Evolutionary conservation across 257 asterid species (phyloP).

Genomic region (Nicotiana noctiflora): DNA sequence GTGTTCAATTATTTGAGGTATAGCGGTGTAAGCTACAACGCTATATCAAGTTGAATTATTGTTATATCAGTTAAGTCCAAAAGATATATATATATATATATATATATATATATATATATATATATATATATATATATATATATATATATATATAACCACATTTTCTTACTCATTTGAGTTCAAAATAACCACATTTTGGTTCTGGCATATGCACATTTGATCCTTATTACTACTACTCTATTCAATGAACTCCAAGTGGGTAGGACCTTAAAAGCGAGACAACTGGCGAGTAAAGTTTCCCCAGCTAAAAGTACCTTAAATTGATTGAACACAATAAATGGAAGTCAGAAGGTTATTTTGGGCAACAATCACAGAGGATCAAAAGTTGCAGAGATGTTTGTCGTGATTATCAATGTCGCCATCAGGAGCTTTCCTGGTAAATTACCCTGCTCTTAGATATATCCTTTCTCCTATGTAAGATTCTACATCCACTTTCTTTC

Average conservation of each 20-base stretch:
- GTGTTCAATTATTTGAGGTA: no score
- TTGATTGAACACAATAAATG: neutral
- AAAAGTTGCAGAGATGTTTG: constrained; percentile 14
- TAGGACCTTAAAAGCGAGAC: neutral
- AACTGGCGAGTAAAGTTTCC: neutral
- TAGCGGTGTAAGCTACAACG: neutral
- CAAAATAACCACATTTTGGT: no score
- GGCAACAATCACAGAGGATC: neutral
- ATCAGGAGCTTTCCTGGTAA: constrained; percentile 11
- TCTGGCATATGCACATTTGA: no score
- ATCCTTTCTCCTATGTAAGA: neutral
- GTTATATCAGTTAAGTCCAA: no score
- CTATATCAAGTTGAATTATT: no score
- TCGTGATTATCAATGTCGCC: constrained; percentile 6
- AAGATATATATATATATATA: no score
- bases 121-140: no score
- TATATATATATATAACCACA: no score
- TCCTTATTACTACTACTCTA: no score
- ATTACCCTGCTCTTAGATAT: neutral
- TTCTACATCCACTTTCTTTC: no score
- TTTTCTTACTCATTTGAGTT: no score
- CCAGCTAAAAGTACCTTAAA: neutral
- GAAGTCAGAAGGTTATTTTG: neutral
- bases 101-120: no score
- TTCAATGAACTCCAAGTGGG: neutral